These are phyloP conservation scores for Termitomyces sp. DNA, from an alignment of 768 basidiomycete genomes.

Conservation along the genomic window DNA sequence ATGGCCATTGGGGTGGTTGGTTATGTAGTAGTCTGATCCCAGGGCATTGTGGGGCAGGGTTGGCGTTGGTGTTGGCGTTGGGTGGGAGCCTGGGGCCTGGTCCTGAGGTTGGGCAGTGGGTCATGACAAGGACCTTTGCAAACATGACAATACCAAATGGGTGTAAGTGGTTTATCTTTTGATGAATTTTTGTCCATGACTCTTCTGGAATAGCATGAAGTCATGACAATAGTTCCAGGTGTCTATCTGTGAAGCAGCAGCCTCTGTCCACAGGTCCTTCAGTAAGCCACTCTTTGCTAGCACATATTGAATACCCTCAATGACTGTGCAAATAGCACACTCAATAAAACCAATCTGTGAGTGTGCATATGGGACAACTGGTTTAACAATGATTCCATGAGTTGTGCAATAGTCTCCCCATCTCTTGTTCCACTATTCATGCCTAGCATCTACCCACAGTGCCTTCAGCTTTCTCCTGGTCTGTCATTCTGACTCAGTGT, in stretches of 20 bases:
- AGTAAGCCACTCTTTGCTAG: not conserved
- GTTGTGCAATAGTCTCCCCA: not conserved
- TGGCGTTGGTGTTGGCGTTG: no score
- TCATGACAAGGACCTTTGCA: no score
- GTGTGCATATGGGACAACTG: not conserved
- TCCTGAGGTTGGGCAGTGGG: no score
- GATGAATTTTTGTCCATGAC: no score
- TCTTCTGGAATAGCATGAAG: no score
- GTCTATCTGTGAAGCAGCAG: not conserved
- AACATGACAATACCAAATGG: no score
- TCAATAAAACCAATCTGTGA: not conserved
- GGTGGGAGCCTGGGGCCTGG: no score
- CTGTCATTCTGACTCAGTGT: not conserved
- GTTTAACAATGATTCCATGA: not conserved
- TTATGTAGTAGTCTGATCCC: no score
- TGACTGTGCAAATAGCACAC: not conserved
- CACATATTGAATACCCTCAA: not conserved
- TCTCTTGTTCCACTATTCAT: not conserved
- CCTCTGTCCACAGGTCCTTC: not conserved
- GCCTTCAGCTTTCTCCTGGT: not conserved
- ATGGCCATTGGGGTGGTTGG: no score
- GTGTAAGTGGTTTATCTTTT: no score
- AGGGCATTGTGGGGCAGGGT: no score
- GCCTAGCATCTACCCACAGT: not conserved
- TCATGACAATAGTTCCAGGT: no score